Conservation (phyloP, 106 monocot genomes). For the Apostasia ramifera region DNA sequence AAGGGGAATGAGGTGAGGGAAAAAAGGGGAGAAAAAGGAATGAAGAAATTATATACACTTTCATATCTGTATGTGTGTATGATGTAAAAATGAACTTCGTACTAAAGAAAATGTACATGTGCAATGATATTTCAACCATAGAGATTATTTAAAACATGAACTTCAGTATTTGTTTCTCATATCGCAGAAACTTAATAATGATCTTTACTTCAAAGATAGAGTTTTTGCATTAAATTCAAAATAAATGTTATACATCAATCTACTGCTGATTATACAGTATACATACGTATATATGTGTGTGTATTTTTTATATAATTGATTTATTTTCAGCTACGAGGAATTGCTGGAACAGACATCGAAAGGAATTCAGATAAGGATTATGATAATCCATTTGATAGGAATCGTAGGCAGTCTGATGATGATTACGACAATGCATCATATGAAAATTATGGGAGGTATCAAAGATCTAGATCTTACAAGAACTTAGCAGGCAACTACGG, state of each 20-base stretch:
- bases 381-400: background rate
- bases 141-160: no score
- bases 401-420: background rate
- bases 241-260: background rate
- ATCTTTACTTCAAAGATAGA: background rate
- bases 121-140: no score
- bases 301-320: background rate
- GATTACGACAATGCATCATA: background rate
- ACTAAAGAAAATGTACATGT: no score
- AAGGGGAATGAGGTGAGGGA: no score
- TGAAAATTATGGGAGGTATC: constrained; percentile 10
- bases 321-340: constrained; percentile 21
- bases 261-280: background rate
- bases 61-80: no score
- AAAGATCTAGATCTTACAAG: constrained; percentile 6
- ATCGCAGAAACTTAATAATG: background rate
- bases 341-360: constrained; percentile 7
- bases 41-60: no score
- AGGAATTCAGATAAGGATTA: background rate
- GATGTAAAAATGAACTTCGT: no score
- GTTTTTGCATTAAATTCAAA: background rate
- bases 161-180: background rate
- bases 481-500: constrained; percentile 6
- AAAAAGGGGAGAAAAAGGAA: no score
- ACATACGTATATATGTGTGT: background rate